Evolutionary conservation across 495 filamentous ascomycete genomes (phyloP).

Genomic region (Beverwykella pulmonaria): DNA sequence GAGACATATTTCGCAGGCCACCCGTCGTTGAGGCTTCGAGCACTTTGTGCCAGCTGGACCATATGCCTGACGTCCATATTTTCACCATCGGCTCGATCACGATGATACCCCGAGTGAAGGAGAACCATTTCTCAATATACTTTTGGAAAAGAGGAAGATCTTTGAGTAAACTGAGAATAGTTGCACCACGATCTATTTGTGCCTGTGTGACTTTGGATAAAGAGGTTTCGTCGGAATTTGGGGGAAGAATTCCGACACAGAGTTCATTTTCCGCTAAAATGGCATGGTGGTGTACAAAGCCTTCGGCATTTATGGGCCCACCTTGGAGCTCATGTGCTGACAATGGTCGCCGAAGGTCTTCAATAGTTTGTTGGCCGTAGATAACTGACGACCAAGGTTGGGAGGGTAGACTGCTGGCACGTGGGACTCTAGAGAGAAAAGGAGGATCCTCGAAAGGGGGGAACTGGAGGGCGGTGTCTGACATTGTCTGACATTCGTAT

Average conservation of each 20-base stretch:
- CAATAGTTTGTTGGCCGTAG: slow-evolving; percentile 11
- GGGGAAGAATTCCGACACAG: slow-evolving; percentile 25
- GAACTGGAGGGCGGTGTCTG: neutral
- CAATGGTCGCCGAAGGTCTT: slow-evolving; percentile 15
- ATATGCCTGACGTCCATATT: slow-evolving; percentile 43
- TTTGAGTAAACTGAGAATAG: slow-evolving; percentile 40
- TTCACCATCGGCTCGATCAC: slow-evolving; percentile 41
- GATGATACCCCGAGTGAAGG: slow-evolving; percentile 39
- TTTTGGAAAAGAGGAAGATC: slow-evolving; percentile 40
- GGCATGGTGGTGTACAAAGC: slow-evolving; percentile 26
- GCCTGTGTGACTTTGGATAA: slow-evolving; percentile 2
- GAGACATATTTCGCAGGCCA: slow-evolving; percentile 37
- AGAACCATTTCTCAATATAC: slow-evolving; percentile 43
- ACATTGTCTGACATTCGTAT: neutral
- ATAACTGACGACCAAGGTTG: slow-evolving; percentile 18
- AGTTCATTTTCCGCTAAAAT: slow-evolving; percentile 32
- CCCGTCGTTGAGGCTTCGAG: slow-evolving; percentile 35
- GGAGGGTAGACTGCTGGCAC: slow-evolving; percentile 32
- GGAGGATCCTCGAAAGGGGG: slow-evolving; percentile 6
- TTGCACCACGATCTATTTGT: slow-evolving; percentile 41
- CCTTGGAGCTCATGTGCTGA: neutral
- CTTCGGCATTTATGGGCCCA: neutral
- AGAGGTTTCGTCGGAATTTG: neutral
- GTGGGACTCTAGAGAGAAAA: slow-evolving; percentile 2
- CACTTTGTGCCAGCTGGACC: slow-evolving; percentile 38